A percentile compares a stretch with the other conserved stretches of the same genome.
phyloP scores from a whole-genome alignment of 108 stramenopile species.

The Nitzschia sp. region DNA sequence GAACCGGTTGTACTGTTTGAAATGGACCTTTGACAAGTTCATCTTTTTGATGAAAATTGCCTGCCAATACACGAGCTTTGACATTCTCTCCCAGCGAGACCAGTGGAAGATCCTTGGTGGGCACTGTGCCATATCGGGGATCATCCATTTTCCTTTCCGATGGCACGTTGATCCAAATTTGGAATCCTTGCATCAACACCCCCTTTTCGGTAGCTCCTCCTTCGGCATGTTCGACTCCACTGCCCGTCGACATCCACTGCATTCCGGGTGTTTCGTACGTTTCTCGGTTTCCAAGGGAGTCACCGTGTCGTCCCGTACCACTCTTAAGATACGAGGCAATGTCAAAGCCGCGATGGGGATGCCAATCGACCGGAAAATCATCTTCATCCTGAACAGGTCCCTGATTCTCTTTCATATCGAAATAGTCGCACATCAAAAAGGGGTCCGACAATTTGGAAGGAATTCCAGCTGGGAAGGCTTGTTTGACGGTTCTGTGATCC shows the following conservation, averaged over 20 bases:
- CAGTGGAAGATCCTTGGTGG: conserved; percentile 40
- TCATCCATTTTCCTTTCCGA: conserved; percentile 43
- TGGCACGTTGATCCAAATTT: conserved; percentile 59
- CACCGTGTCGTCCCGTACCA: conserved; percentile 55
- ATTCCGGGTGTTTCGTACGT: conserved; percentile 55
- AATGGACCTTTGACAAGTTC: conserved; percentile 28
- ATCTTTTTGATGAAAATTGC: conserved; percentile 8
- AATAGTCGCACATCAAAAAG: conserved; percentile 75
- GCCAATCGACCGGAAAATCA: conserved; percentile 60
- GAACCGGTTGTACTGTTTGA: conserved; percentile 40
- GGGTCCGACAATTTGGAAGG: conserved; percentile 44
- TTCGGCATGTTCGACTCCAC: conserved; percentile 62
- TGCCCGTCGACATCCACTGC: conserved; percentile 66
- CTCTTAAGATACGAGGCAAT: conserved; percentile 44
- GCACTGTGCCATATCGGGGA: conserved; percentile 55
- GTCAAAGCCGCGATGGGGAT: conserved; percentile 66
- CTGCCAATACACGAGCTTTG: conserved; percentile 46
- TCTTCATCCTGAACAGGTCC: conserved; percentile 33
- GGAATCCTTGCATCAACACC: conserved; percentile 37
- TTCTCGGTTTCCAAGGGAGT: conserved; percentile 58
- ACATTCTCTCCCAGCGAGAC: conserved; percentile 14
- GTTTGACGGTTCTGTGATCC: conserved; percentile 55
- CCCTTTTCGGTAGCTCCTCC: conserved; percentile 46
- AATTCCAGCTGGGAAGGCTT: conserved; percentile 55
- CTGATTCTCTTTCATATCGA: conserved; percentile 25